Conservation (phyloP, 768 basidiomycete species). For the Podaxis pistillaris region DNA sequence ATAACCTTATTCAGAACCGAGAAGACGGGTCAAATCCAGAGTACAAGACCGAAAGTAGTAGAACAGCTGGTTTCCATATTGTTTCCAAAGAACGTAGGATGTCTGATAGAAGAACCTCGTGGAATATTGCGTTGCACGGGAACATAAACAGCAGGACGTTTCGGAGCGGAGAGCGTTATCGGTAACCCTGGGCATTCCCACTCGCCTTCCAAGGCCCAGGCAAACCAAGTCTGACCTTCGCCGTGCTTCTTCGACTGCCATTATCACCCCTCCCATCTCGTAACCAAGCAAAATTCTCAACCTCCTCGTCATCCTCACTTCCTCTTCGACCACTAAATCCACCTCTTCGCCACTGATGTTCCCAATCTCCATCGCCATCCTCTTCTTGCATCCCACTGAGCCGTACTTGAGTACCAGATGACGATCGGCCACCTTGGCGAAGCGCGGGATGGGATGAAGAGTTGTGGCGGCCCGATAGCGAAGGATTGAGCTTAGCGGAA, state of each 20-base stretch:
- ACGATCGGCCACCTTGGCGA: background rate
- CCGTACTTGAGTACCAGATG: background rate
- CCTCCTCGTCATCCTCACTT: conserved; percentile 30
- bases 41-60: background rate
- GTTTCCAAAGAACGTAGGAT: background rate
- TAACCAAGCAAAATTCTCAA: conserved; percentile 25
- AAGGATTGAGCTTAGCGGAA: background rate
- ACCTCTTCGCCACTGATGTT: conserved; percentile 26
- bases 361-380: conserved; percentile 26
- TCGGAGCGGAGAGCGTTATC: background rate
- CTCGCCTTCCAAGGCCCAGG: conserved; percentile 2
- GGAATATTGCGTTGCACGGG: background rate
- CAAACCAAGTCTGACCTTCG: background rate
- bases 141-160: too few species aligned
- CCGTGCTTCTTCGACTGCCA: conserved; percentile 4
- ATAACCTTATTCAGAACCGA: background rate
- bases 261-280: background rate
- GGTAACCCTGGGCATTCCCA: background rate
- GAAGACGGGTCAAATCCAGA: background rate
- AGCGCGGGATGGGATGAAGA: background rate
- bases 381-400: conserved; percentile 13
- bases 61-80: background rate
- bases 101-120: background rate
- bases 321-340: conserved; percentile 25
- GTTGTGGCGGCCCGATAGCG: background rate